Evolutionary conservation across 768 basidiomycete species (phyloP).

Genomic region (Leccinellum luteum): DNA sequence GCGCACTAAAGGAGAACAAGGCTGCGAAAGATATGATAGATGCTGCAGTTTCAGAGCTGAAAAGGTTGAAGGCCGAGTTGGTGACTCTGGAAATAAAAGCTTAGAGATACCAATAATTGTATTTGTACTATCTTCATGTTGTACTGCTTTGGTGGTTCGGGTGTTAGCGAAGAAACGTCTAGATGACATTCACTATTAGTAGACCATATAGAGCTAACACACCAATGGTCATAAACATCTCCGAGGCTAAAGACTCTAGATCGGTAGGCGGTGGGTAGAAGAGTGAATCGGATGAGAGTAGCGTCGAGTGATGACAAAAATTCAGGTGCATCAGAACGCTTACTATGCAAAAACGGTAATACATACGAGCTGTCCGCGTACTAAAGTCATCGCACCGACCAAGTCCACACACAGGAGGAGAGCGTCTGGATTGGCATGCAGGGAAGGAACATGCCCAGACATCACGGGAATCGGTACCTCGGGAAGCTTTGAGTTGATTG

Average conservation of each 20-base stretch:
- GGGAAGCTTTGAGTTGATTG: slow-evolving; percentile 13
- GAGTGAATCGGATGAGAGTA: neutral
- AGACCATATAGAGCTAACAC: no score
- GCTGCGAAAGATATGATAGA: slow-evolving; percentile 44
- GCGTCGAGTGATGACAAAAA: neutral
- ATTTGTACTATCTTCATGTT: neutral
- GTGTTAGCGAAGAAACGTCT: no score
- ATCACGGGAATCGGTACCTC: no score
- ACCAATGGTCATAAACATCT: no score
- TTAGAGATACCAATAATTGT: neutral
- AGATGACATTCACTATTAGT: no score
- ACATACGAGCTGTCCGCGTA: no score
- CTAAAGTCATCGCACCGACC: no score
- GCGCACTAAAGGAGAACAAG: slow-evolving; percentile 56
- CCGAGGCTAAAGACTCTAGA: neutral
- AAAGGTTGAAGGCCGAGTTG: slow-evolving; percentile 62
- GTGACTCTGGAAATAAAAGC: slow-evolving; percentile 12
- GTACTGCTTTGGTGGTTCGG: neutral
- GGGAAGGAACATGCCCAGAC: no score
- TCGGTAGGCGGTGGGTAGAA: neutral
- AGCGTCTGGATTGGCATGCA: no score
- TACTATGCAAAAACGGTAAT: no score
- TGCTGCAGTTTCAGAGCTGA: slow-evolving; percentile 58
- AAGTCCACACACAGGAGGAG: no score
- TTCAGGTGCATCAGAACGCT: neutral